Evolutionary conservation across 116 monocot genomes (phyloP), one percentile per base, ranked within the genome.

Genomic region (Dioscorea cayenensis): DNA sequence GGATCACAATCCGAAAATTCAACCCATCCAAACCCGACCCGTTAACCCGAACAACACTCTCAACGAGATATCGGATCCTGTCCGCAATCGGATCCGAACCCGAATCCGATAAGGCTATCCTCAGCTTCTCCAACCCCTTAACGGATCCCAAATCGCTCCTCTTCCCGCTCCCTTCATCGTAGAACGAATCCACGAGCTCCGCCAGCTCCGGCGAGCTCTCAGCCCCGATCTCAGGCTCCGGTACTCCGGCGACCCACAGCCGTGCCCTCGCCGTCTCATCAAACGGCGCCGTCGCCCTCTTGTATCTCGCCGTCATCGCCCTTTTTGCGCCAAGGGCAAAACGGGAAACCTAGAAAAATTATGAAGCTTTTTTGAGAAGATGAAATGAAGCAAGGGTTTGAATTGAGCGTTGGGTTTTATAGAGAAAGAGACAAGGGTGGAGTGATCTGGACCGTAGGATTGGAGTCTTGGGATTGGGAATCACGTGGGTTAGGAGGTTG

Each of bases 161-260:
- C 18, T 1, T 23, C 16, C 27, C 28, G 48, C 51, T 76, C 28
- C 61, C 79, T 19, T 69, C 80, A 43, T 76, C 67, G 71, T 85
- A 89, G 84, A 90, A 90, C 25, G 81, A 84, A 60, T 79, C 75
- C n/a, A 86, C 77, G 38, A 90, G 77, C 49, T 86, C 87, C 11
- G 77, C 75, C 75, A 90, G 55, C 65, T 84, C 84, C 62, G 77
- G 77, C 37, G 50, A 64, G 58, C 62, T 58, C 23, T 36, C 78
- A 55, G 38, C n/a, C 14, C 27, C 32, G 66, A 43, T n/a, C 38
- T 4, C 58, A 37, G 49, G 25, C 37, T 18, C 59, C n/a, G 19
- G 28, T 22, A 29, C 21, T 11, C 25, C 25, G 28, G 63, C 21
- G 10, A 38, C 78, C 69, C 81, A 81, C 28, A 89, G 70, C 71